These are phyloP conservation scores for Torrubiella hemipterigena DNA, from an alignment of 2,329 filamentous ascomycete genomes.

Conservation along the genomic window DNA sequence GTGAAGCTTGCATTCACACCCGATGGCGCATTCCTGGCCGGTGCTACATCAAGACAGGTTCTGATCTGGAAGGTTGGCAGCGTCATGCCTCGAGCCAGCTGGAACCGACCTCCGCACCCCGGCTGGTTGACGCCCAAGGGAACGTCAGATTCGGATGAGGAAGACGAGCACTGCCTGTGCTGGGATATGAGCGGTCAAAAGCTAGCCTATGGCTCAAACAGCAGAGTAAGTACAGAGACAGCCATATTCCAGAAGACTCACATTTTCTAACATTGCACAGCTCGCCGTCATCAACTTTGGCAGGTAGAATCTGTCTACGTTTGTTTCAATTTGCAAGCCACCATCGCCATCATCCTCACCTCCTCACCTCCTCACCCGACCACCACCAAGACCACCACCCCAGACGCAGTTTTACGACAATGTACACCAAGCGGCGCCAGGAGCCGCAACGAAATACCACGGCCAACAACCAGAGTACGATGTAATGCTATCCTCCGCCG, in stretches of 20 bases:
- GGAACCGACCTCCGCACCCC: slow-evolving; percentile 41
- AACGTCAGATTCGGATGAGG: slow-evolving; percentile 40
- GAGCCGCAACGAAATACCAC: too few relatives aligned
- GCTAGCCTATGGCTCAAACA: slow-evolving; percentile 52
- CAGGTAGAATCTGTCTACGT: slow-evolving; percentile 22
- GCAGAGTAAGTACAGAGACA: slow-evolving; percentile 35
- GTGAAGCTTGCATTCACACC: slow-evolving; percentile 50
- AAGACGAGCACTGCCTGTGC: slow-evolving; percentile 47
- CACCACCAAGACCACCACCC: too few relatives aligned
- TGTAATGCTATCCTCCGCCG: too few relatives aligned
- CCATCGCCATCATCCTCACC: too few relatives aligned
- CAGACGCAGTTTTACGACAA: too few relatives aligned
- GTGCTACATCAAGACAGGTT: slow-evolving; percentile 44
- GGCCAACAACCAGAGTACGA: too few relatives aligned
- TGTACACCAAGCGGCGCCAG: too few relatives aligned
- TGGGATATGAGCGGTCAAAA: slow-evolving; percentile 53
- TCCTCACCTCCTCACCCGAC: too few relatives aligned
- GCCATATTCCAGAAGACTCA: background rate
- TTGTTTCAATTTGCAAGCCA: too few relatives aligned
- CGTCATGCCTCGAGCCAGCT: slow-evolving; percentile 46
- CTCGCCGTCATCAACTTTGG: slow-evolving; percentile 40
- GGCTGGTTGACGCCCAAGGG: slow-evolving; percentile 48
- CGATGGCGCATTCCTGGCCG: slow-evolving; percentile 50
- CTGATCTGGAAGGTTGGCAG: slow-evolving; percentile 56
- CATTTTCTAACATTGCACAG: slow-evolving; percentile 13